These are phyloP conservation scores for Aspergillus flavus DNA, from an alignment of 2,329 filamentous ascomycete species.

Conservation along the genomic window DNA sequence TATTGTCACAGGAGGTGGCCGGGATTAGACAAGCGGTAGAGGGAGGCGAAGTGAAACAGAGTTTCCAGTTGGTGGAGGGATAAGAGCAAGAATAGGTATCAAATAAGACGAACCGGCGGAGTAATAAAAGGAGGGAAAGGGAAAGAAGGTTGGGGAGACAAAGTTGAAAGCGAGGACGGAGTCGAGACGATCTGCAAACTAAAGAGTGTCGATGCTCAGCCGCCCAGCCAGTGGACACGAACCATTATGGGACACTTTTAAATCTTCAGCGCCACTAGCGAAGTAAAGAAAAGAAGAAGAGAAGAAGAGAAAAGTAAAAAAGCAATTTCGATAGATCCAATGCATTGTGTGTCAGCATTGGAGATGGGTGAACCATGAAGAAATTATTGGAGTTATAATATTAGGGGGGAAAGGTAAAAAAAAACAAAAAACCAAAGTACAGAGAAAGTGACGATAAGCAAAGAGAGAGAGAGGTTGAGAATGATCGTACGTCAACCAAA, in stretches of 20 bases:
- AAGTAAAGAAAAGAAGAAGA: slow-evolving; percentile 2
- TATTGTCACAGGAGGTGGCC: slow-evolving; percentile 7
- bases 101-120: background rate
- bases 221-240: slow-evolving; percentile 1
- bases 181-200: slow-evolving; percentile 1
- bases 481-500: slow-evolving; percentile 5
- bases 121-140: background rate
- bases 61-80: background rate
- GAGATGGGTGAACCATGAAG: background rate
- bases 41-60: background rate
- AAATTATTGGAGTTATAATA: background rate
- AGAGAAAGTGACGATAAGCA: too few relatives aligned
- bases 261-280: background rate
- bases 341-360: background rate
- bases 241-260: background rate
- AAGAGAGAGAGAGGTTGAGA: too few relatives aligned
- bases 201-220: slow-evolving; percentile 5
- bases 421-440: too few relatives aligned
- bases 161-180: slow-evolving; percentile 6
- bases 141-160: background rate
- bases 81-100: background rate
- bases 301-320: background rate
- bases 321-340: slow-evolving; percentile 3
- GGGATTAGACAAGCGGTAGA: background rate
- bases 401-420: too few relatives aligned